A percentile compares a stretch with the other conserved stretches of the same genome.
phyloP scores from a whole-genome alignment of 2,329 filamentous ascomycete genomes.

The Exserohilum rostratum region DNA sequence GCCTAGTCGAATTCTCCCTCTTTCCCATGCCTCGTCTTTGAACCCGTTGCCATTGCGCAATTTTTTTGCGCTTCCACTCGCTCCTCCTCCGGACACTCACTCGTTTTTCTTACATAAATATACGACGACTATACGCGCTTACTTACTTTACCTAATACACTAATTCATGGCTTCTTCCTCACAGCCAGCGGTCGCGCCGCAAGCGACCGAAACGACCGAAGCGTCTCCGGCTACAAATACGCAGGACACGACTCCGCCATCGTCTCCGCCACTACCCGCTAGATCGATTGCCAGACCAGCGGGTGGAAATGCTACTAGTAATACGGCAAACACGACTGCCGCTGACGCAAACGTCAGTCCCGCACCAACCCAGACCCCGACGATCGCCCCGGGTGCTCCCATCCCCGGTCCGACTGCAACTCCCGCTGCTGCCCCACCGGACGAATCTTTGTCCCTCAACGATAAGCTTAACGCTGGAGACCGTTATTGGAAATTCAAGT shows the following conservation, averaged over 20 bases:
- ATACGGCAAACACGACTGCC: conserved; percentile 3
- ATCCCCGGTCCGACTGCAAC: conserved; percentile 3
- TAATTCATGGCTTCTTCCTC: conserved; percentile 22
- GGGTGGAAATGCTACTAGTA: conserved; percentile 5
- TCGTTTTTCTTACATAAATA: conserved; percentile 1
- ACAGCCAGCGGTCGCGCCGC: conserved; percentile 3
- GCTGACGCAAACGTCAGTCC: background rate
- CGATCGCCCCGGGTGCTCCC: conserved; percentile 6
- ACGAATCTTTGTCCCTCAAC: conserved; percentile 24
- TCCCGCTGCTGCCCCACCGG: conserved; percentile 4
- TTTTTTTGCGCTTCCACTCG: conserved; percentile 17
- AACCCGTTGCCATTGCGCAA: conserved; percentile 6
- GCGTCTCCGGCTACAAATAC: background rate
- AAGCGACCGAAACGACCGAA: conserved; percentile 2
- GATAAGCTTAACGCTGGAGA: conserved; percentile 37
- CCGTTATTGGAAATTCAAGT: conserved; percentile 42
- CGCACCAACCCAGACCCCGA: conserved; percentile 1
- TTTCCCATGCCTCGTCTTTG: conserved; percentile 7
- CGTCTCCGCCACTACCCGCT: background rate
- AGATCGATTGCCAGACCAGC: conserved; percentile 5
- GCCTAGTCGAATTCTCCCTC: conserved; percentile 2
- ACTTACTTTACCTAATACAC: no score
- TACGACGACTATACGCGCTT: no score
- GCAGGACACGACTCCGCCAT: background rate
- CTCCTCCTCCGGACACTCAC: conserved; percentile 6